Evolutionary conservation across 106 monocot genomes (phyloP).

Genomic region (Vanilla planifolia): DNA sequence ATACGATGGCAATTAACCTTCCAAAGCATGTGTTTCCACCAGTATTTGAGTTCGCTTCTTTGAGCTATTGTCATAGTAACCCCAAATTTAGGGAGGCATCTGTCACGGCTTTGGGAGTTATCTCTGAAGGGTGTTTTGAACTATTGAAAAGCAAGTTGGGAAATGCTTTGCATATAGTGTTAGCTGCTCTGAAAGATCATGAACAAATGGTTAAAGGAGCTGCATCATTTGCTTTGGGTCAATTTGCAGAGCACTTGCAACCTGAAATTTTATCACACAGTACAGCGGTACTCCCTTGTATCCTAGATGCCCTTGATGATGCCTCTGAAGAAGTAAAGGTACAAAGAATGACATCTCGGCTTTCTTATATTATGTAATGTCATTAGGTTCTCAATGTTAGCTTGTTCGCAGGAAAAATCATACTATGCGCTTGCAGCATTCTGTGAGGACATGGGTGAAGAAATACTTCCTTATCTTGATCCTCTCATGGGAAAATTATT

Average conservation of each 20-base stretch:
- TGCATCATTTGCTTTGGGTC: constrained; percentile 97
- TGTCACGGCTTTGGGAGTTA: constrained; percentile 80
- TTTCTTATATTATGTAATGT: background rate
- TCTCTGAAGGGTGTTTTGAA: constrained; percentile 93
- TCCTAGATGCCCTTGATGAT: constrained; percentile 88
- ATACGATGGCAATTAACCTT: constrained; percentile 92
- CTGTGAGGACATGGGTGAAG: constrained; percentile 97
- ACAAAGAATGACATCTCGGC: background rate
- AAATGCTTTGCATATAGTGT: constrained; percentile 72
- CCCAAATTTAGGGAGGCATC: constrained; percentile 92
- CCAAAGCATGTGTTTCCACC: constrained; percentile 86
- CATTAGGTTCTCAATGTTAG: constrained; percentile 3
- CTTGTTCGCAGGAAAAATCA: constrained; percentile 75
- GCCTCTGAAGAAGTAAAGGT: constrained; percentile 99
- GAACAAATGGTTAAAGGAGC: constrained; percentile 97
- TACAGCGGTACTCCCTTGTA: constrained; percentile 75
- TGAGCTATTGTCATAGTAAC: constrained; percentile 54
- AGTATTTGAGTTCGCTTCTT: constrained; percentile 77
- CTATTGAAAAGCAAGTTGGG: constrained; percentile 69
- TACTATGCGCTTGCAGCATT: constrained; percentile 99
- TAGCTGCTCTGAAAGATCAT: constrained; percentile 84
- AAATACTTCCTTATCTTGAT: constrained; percentile 87
- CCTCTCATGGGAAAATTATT: constrained; percentile 81
- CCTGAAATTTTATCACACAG: constrained; percentile 89
- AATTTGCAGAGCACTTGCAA: constrained; percentile 95